Percentiles rank a stretch among this genome's conserved stretches.
Conservation (phyloP, 2,329 filamentous ascomycete genomes). For the Hypocrella siamensis region DNA sequence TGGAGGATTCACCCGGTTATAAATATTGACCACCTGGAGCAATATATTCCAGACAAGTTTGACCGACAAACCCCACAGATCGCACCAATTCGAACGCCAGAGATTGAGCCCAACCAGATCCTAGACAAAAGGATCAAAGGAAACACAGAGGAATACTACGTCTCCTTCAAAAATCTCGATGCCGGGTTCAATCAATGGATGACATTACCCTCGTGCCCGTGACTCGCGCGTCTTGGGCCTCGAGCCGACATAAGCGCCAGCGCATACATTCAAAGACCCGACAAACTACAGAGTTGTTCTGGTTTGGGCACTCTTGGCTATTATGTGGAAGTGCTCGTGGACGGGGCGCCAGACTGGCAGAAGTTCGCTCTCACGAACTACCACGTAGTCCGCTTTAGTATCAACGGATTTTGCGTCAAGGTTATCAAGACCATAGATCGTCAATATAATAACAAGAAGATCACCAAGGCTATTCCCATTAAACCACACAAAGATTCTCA, state of each 20-base stretch:
- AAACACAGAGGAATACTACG: no score
- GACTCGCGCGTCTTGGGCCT: background rate
- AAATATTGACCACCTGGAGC: background rate
- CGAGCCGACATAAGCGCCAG: background rate
- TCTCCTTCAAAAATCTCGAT: no score
- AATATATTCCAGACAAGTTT: background rate
- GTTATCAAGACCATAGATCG: background rate
- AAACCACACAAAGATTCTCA: no score
- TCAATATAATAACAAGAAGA: background rate
- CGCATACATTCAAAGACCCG: background rate
- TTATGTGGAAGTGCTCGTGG: conserved; percentile 1
- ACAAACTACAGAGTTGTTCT: no score
- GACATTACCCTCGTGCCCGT: no score
- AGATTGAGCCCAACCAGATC: no score
- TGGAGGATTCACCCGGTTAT: background rate
- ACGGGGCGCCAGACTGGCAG: background rate
- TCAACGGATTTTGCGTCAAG: background rate
- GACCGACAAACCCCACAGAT: background rate
- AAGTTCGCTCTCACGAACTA: background rate
- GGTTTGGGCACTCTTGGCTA: conserved; percentile 4
- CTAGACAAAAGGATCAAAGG: no score
- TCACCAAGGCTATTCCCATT: background rate
- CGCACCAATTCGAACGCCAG: background rate
- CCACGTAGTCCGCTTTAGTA: background rate
- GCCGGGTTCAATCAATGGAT: no score